These are phyloP conservation scores for Aspergillus indologenus DNA, from an alignment of 495 filamentous ascomycete species.

Conservation along the genomic window DNA sequence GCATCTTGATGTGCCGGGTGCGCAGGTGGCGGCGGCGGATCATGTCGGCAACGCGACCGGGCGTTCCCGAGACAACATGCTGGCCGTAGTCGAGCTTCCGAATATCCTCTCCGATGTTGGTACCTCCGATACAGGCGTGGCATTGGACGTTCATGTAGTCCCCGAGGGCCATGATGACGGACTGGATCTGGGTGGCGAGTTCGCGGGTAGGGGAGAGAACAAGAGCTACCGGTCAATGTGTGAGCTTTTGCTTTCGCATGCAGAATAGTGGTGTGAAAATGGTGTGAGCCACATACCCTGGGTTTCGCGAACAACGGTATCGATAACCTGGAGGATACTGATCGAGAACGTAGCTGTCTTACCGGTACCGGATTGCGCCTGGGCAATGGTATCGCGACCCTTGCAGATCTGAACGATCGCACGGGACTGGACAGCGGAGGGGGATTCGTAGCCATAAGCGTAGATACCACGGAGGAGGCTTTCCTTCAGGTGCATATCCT, in stretches of 20 bases:
- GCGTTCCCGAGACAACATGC: slow-evolving; percentile 94
- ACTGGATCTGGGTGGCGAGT: slow-evolving; percentile 97
- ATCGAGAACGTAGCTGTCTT: slow-evolving; percentile 99
- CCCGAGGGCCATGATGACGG: slow-evolving; percentile 92
- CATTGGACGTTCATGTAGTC: slow-evolving; percentile 99
- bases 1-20: slow-evolving; percentile 97
- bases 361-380: slow-evolving; percentile 98
- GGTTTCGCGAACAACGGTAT: slow-evolving; percentile 77
- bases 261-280: no score
- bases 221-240: slow-evolving; percentile 55
- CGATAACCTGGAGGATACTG: slow-evolving; percentile 92
- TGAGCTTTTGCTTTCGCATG: slow-evolving; percentile 9
- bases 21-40: slow-evolving; percentile 93
- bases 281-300: slow-evolving; percentile 52
- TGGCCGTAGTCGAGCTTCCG: slow-evolving; percentile 95
- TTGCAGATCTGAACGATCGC: slow-evolving; percentile 99
- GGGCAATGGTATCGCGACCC: slow-evolving; percentile 95
- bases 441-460: slow-evolving; percentile 96
- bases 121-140: slow-evolving; percentile 97
- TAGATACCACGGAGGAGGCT: slow-evolving; percentile 96
- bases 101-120: slow-evolving; percentile 95
- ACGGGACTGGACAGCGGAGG: slow-evolving; percentile 93
- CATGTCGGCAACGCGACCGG: slow-evolving; percentile 97
- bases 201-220: slow-evolving; percentile 98
- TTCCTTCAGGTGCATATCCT: slow-evolving; percentile 88